These are phyloP conservation scores for Akanthomyces dipterigenus DNA, from an alignment of 2,329 filamentous ascomycete species.

Conservation along the genomic window DNA sequence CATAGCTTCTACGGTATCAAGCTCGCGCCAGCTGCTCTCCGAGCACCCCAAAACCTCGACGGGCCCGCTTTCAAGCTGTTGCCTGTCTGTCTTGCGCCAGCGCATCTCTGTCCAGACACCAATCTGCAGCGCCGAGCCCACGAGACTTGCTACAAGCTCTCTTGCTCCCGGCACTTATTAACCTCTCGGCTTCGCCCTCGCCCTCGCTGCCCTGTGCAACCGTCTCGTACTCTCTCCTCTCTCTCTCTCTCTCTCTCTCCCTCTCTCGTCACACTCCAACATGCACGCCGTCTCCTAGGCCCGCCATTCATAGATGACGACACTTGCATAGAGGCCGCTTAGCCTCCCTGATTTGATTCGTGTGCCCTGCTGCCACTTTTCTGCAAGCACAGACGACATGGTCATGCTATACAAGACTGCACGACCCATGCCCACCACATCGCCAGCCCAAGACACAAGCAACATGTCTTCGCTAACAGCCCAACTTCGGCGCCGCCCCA, in stretches of 20 bases:
- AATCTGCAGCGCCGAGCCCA: constrained; percentile 1
- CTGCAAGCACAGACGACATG: constrained; percentile 1
- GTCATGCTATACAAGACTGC: constrained; percentile 11
- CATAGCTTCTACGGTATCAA: neutral
- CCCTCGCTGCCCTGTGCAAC: constrained; percentile 3
- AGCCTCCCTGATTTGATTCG: neutral
- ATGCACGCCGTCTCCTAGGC: neutral
- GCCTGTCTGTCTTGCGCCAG: neutral
- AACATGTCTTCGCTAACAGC: constrained; percentile 37
- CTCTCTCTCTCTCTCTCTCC: neutral
- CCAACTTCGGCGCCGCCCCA: constrained; percentile 34
- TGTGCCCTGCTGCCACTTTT: neutral
- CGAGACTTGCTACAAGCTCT: constrained; percentile 6
- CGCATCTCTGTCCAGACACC: constrained; percentile 1
- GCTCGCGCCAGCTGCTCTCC: neutral
- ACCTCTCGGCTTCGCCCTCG: constrained; percentile 5
- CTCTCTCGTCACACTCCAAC: constrained; percentile 8
- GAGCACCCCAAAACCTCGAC: neutral
- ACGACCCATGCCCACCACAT: constrained; percentile 15
- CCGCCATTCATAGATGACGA: constrained; percentile 12
- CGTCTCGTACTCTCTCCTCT: neutral
- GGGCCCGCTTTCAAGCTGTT: neutral
- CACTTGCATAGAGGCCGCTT: constrained; percentile 4
- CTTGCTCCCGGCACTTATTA: neutral
- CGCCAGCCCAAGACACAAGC: constrained; percentile 22